Percentiles rank a stretch among this genome's conserved stretches.
These are phyloP conservation scores for Penicillium sp. DNA, from an alignment of 2,329 filamentous ascomycete species.

Conservation along the genomic window DNA sequence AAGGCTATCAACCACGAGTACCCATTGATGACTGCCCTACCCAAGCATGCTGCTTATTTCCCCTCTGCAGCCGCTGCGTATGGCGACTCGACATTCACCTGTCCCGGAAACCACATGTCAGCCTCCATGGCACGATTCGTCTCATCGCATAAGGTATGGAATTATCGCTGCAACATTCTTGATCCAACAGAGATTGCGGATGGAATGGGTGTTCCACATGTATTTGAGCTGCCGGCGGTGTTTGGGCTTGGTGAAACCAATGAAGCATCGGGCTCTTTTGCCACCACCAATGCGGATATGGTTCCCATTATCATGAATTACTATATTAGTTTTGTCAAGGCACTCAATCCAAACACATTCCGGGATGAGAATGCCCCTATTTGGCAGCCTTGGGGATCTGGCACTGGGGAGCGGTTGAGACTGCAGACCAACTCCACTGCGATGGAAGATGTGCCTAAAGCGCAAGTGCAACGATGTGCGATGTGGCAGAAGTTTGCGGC, in stretches of 20 bases:
- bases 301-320: conserved; percentile 28
- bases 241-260: conserved; percentile 23
- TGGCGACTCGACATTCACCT: conserved; percentile 53
- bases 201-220: conserved; percentile 41
- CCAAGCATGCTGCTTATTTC: conserved; percentile 37
- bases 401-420: conserved; percentile 13
- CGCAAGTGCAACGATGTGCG: conserved; percentile 14
- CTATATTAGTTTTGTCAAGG: conserved; percentile 26
- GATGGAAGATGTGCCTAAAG: conserved; percentile 19
- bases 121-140: conserved; percentile 25
- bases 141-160: conserved; percentile 39
- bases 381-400: conserved; percentile 20
- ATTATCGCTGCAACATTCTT: conserved; percentile 51
- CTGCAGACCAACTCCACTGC: conserved; percentile 21
- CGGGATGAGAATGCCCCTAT: conserved; percentile 16
- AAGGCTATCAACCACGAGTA: conserved; percentile 53
- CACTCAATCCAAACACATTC: conserved; percentile 22
- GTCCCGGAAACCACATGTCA: conserved; percentile 46
- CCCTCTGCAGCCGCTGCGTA: conserved; percentile 37
- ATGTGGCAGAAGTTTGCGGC: conserved; percentile 17
- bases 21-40: conserved; percentile 38
- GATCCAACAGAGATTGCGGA: conserved; percentile 36
- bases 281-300: conserved; percentile 32
- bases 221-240: conserved; percentile 31
- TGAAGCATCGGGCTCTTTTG: conserved; percentile 16